A percentile compares a stretch with the other conserved stretches of the same genome.
Evolutionary conservation across 1,284 basidiomycete species (phyloP).

Genomic region (Tylopilus microsporus): DNA sequence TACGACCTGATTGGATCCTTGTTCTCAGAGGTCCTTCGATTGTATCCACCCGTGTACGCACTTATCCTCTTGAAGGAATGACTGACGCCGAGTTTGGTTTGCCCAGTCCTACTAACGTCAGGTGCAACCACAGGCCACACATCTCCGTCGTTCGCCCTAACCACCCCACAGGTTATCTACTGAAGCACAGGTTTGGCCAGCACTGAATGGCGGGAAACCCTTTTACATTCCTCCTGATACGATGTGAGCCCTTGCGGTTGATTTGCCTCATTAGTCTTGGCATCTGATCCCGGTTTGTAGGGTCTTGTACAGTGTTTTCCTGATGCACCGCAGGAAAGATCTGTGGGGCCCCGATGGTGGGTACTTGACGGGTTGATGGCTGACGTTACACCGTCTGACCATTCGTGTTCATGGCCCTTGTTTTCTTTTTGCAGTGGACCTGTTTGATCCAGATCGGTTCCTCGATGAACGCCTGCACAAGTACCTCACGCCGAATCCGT

Average conservation of each 20-base stretch:
- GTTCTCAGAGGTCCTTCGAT: slow-evolving; percentile 47
- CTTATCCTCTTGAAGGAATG: background rate
- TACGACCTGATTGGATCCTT: background rate
- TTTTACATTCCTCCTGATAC: slow-evolving; percentile 23
- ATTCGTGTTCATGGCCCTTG: background rate
- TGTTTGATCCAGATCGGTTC: slow-evolving; percentile 52
- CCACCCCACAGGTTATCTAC: slow-evolving; percentile 27
- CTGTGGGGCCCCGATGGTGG: slow-evolving; percentile 36
- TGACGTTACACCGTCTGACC: slow-evolving; percentile 1
- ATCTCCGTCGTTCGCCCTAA: slow-evolving; percentile 10
- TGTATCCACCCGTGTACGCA: slow-evolving; percentile 57
- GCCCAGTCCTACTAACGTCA: slow-evolving; percentile 45
- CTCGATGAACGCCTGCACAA: slow-evolving; percentile 36
- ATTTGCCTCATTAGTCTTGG: background rate
- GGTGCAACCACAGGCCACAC: slow-evolving; percentile 26
- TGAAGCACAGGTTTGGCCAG: slow-evolving; percentile 21
- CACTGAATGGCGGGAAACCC: slow-evolving; percentile 20
- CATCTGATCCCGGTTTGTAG: slow-evolving; percentile 14
- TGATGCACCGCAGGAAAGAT: slow-evolving; percentile 36
- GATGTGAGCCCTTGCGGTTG: slow-evolving; percentile 5
- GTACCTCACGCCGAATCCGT: slow-evolving; percentile 31
- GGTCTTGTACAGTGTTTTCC: slow-evolving; percentile 24
- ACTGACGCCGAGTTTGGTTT: background rate
- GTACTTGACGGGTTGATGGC: background rate
- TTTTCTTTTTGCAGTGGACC: slow-evolving; percentile 26